Evolutionary conservation across 2,329 filamentous ascomycete species (phyloP).

Genomic region (Aspergillus awamori): DNA sequence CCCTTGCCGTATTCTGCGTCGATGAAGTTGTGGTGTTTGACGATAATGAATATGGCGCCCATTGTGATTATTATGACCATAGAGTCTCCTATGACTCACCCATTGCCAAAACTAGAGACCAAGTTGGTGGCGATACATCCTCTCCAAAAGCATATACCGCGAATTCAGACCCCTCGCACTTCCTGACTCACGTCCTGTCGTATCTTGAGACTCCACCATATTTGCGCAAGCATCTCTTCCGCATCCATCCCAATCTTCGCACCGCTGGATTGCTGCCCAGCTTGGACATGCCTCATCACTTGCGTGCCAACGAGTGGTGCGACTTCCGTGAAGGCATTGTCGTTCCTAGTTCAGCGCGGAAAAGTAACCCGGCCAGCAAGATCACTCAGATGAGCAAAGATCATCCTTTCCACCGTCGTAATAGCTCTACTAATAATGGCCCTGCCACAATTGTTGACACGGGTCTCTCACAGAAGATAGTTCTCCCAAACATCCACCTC

Average conservation of each 20-base stretch:
- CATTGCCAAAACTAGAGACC: not conserved
- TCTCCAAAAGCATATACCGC: not conserved
- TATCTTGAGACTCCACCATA: slow-evolving; percentile 86
- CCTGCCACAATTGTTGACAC: not conserved
- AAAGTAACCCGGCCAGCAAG: not conserved
- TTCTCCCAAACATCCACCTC: not conserved
- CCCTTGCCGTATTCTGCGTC: not conserved
- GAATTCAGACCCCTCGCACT: not conserved
- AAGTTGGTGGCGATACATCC: not conserved
- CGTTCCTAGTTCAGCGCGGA: slow-evolving; percentile 29
- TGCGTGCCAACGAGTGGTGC: slow-evolving; percentile 75
- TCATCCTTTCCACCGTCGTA: not conserved
- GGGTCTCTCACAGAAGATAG: not conserved
- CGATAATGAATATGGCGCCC: not conserved
- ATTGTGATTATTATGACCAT: not conserved
- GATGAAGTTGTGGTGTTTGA: not conserved
- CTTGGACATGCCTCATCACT: slow-evolving; percentile 83
- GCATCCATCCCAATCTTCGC: slow-evolving; percentile 75
- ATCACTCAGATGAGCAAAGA: not conserved
- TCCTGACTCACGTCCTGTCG: slow-evolving; percentile 70
- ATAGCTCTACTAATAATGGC: not conserved
- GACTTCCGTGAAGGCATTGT: slow-evolving; percentile 79
- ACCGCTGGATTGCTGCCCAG: slow-evolving; percentile 73
- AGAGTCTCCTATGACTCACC: not conserved
- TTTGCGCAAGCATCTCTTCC: slow-evolving; percentile 74